Evolutionary conservation across 495 filamentous ascomycete genomes (phyloP).

Genomic region (Melanomma pulvis-pyrius): DNA sequence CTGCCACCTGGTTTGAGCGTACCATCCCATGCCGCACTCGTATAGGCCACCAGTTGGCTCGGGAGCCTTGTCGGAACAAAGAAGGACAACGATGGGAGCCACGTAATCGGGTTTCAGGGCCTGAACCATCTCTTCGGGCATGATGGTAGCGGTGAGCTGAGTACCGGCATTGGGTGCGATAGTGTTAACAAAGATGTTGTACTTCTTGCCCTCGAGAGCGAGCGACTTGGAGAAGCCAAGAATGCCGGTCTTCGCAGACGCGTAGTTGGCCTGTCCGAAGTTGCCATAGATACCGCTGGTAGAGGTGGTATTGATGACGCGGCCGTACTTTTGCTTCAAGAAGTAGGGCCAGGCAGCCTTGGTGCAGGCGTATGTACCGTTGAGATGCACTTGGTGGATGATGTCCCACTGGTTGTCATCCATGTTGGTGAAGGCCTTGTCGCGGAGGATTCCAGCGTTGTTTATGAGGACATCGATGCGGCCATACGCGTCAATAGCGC

Average conservation of each 20-base stretch:
- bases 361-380: slow-evolving; percentile 94
- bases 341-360: slow-evolving; percentile 98
- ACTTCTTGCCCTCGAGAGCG: slow-evolving; percentile 90
- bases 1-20: slow-evolving; percentile 91
- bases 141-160: slow-evolving; percentile 90
- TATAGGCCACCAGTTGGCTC: slow-evolving; percentile 88
- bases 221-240: slow-evolving; percentile 92
- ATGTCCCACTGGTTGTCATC: slow-evolving; percentile 91
- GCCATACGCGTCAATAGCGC: slow-evolving; percentile 89
- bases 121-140: slow-evolving; percentile 97
- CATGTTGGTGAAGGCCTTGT: slow-evolving; percentile 99
- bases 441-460: slow-evolving; percentile 95
- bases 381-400: slow-evolving; percentile 88
- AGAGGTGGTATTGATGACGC: slow-evolving; percentile 93
- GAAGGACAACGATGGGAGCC: slow-evolving; percentile 84
- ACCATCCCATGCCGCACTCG: slow-evolving; percentile 96
- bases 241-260: slow-evolving; percentile 93
- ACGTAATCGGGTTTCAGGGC: slow-evolving; percentile 99
- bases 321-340: slow-evolving; percentile 98
- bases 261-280: slow-evolving; percentile 98
- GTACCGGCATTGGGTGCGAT: slow-evolving; percentile 98
- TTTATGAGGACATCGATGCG: slow-evolving; percentile 94
- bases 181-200: slow-evolving; percentile 98
- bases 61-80: slow-evolving; percentile 86
- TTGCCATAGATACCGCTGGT: slow-evolving; percentile 98